Base-by-base conservation (phyloP, 768 basidiomycete genomes). In the Naganishia onofrii region DNA sequence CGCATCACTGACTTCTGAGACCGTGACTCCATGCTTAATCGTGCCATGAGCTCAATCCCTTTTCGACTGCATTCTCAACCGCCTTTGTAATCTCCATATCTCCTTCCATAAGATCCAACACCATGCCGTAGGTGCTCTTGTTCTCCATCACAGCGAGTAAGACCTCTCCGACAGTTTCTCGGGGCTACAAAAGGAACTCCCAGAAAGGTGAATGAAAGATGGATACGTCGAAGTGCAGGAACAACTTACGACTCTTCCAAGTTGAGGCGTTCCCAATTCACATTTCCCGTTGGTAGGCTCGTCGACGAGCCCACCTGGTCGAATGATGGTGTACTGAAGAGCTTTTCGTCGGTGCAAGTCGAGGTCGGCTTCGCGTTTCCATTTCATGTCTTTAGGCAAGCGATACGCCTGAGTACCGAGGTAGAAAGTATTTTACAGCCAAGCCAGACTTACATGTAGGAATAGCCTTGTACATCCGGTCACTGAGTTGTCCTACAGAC, bases 251-350 rank as follows among this genome's bases (percentile, higher is more conserved):
- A 77, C 76, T n/a, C 74, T 76, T 0, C 74, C 81, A n/a, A 88
- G 52, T 72, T 85, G 85, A 0, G 87, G 87, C 70, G 81, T 80
- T 2, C 89, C 89, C 54, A 89, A 80, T 38, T 80, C 74, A 0
- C 84, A 85, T 38, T 81, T 85, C 0, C 86, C 87, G 2, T 83
- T 84, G 0, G 86, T 86, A 0, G 85, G 82, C 1, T 83, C 81
- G 60, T 87, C 82, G 0, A 78, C 83, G n/a, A 90, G 77, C 2
- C 73, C 74, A n/a, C 86, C 86, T n/a, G 89, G 88, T 10, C 88
- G 86, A 36, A 90, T 78, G 44, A 89, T 87, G 2, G 86, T 86
- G 86, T 86, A 89, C 65, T 86, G 84, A 82, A 90, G 88, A 0
- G 84, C 78, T 23, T 84, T 84, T 28, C 88, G 85, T 67, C 82